phyloP scores from a whole-genome alignment of 345 rosid genomes.

The Rhizophora apiculata region DNA sequence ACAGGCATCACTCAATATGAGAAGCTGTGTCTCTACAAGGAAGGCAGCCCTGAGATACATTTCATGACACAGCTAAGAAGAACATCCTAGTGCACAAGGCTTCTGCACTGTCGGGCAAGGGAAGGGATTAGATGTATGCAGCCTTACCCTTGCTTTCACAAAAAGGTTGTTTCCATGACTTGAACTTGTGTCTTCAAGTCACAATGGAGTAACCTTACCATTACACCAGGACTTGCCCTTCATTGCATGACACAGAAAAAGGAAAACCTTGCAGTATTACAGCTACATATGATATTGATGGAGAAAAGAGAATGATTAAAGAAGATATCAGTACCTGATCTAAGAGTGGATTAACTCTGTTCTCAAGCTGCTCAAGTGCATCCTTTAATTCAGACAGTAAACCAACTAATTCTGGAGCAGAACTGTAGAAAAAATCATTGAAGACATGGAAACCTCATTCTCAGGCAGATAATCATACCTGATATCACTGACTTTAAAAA shows the following conservation, averaged over 20 bases:
- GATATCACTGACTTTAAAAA: too few relatives aligned
- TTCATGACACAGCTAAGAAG: too few relatives aligned
- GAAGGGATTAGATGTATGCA: too few relatives aligned
- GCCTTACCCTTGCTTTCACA: too few relatives aligned
- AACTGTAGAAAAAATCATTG: constrained; percentile 38
- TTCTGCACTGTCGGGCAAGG: too few relatives aligned
- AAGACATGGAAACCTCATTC: not conserved
- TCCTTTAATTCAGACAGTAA: constrained; percentile 75
- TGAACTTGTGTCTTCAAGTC: too few relatives aligned
- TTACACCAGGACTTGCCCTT: not conserved
- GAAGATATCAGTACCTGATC: constrained; percentile 44
- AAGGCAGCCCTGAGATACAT: too few relatives aligned
- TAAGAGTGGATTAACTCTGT: constrained; percentile 63
- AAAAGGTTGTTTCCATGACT: too few relatives aligned
- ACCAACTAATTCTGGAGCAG: constrained; percentile 92
- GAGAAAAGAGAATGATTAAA: not conserved
- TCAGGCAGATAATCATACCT: not conserved
- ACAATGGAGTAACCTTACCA: too few relatives aligned
- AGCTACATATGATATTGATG: not conserved
- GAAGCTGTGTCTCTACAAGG: too few relatives aligned
- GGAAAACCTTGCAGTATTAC: not conserved
- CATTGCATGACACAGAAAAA: not conserved
- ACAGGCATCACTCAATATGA: not conserved
- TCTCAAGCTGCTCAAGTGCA: constrained; percentile 68
- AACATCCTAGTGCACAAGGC: too few relatives aligned